Percentiles rank a stretch among this genome's conserved stretches.
Conservation (phyloP, 1,284 basidiomycete genomes). For the Cutaneotrichosporon curvatum region DNA sequence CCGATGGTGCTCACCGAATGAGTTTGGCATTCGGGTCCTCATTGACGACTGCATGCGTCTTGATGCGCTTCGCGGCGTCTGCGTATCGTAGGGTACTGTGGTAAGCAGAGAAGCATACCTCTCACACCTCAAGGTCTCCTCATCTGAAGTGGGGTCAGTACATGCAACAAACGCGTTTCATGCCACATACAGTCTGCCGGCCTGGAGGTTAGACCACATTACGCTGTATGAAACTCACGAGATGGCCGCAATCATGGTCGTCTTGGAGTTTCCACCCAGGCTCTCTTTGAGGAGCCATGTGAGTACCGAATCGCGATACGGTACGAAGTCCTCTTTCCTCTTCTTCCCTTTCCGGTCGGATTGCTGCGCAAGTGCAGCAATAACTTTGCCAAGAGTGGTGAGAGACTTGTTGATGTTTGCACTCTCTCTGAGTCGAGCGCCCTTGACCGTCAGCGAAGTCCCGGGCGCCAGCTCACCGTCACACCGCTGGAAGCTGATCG, state of each 20-base stretch:
- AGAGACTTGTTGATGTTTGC: constrained; percentile 98
- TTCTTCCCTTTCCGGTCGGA: constrained; percentile 53
- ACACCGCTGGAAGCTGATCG: constrained; percentile 93
- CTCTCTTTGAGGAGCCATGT: constrained; percentile 98
- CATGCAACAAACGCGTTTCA: neutral
- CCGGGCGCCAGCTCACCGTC: constrained; percentile 48
- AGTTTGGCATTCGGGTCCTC: constrained; percentile 99
- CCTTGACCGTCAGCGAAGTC: constrained; percentile 41
- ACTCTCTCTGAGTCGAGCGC: constrained; percentile 86
- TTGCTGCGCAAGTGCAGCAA: constrained; percentile 77
- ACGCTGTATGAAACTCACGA: constrained; percentile 46
- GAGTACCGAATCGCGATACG: constrained; percentile 89
- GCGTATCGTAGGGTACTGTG: constrained; percentile 64
- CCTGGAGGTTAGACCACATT: constrained; percentile 11
- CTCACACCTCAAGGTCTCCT: constrained; percentile 75
- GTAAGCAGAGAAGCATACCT: neutral
- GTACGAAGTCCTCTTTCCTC: constrained; percentile 82
- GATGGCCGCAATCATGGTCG: constrained; percentile 89
- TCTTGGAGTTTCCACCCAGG: constrained; percentile 85
- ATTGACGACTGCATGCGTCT: constrained; percentile 98
- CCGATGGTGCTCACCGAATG: constrained; percentile 49
- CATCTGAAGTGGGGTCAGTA: constrained; percentile 50
- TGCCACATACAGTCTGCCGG: constrained; percentile 63
- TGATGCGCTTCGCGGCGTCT: constrained; percentile 98
- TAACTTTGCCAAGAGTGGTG: constrained; percentile 95